These are phyloP conservation scores for Talaromyces nanjingensis DNA, from an alignment of 495 filamentous ascomycete genomes.

Conservation along the genomic window DNA sequence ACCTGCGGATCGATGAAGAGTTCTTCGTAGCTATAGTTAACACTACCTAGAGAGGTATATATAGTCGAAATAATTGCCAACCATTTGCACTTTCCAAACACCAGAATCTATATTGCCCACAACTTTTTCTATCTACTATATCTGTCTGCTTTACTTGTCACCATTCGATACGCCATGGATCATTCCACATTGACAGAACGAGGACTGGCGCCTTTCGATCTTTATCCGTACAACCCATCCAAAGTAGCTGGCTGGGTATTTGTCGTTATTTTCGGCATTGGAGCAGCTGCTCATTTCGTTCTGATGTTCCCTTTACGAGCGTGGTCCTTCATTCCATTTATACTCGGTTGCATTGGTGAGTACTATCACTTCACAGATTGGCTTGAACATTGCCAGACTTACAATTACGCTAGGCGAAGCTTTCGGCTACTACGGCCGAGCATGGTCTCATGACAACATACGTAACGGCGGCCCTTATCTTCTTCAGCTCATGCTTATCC, in stretches of 20 bases:
- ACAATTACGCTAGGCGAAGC: conserved; percentile 28
- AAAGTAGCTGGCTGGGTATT: conserved; percentile 40
- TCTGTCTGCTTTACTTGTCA: background rate
- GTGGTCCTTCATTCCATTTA: conserved; percentile 50
- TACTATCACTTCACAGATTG: background rate
- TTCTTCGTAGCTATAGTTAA: too few species aligned
- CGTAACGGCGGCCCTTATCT: conserved; percentile 27
- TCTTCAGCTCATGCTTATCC: conserved; percentile 37
- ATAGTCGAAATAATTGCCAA: too few species aligned
- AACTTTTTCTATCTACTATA: background rate
- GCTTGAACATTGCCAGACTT: background rate
- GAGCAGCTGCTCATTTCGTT: conserved; percentile 32
- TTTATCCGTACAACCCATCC: conserved; percentile 45
- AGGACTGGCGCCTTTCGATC: conserved; percentile 18
- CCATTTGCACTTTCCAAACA: background rate
- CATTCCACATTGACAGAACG: background rate
- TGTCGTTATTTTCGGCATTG: conserved; percentile 38
- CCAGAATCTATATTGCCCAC: background rate
- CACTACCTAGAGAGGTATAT: background rate
- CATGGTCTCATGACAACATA: conserved; percentile 26
- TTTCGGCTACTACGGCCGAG: conserved; percentile 42
- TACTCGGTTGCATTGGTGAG: conserved; percentile 51
- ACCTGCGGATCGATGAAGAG: background rate
- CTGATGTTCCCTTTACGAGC: conserved; percentile 34
- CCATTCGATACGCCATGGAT: background rate